A percentile compares a stretch with the other conserved stretches of the same genome.
These are phyloP conservation scores for Phyllosticta citrichinensis DNA, from an alignment of 2,329 filamentous ascomycete species.

Conservation along the genomic window DNA sequence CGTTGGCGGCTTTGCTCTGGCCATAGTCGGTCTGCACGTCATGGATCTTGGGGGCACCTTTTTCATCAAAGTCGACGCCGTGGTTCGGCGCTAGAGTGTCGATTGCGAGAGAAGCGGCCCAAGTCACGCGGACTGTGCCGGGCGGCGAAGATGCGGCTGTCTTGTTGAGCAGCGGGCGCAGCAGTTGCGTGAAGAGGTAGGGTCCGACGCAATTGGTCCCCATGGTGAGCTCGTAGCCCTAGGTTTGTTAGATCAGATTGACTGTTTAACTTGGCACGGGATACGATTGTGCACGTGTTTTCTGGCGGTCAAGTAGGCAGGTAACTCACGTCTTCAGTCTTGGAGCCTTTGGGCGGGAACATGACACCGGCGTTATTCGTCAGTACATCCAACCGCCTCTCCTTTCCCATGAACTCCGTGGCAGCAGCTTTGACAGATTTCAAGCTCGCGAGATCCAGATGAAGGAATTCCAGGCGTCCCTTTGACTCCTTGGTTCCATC, in stretches of 20 bases:
- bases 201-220: conserved; percentile 33
- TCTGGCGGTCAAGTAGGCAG: background rate
- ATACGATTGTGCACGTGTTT: background rate
- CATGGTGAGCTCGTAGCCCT: conserved; percentile 23
- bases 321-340: conserved; percentile 11
- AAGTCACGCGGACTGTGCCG: conserved; percentile 28
- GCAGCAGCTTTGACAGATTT: conserved; percentile 30
- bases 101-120: conserved; percentile 17
- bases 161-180: conserved; percentile 25
- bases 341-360: conserved; percentile 18
- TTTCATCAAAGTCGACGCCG: conserved; percentile 11
- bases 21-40: conserved; percentile 14
- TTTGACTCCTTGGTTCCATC: background rate
- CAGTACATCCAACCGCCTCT: conserved; percentile 35
- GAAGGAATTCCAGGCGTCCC: conserved; percentile 16
- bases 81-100: conserved; percentile 9
- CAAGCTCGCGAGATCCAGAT: conserved; percentile 34
- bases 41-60: background rate
- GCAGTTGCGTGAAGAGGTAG: conserved; percentile 30
- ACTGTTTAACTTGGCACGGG: background rate
- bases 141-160: conserved; percentile 19
- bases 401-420: conserved; percentile 26
- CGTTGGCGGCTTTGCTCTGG: conserved; percentile 20
- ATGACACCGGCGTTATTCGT: conserved; percentile 28
- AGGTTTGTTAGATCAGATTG: background rate